These are phyloP conservation scores for Scenedesmus sp. DNA, from an alignment of 163 green algal genomes.

Conservation along the genomic window DNA sequence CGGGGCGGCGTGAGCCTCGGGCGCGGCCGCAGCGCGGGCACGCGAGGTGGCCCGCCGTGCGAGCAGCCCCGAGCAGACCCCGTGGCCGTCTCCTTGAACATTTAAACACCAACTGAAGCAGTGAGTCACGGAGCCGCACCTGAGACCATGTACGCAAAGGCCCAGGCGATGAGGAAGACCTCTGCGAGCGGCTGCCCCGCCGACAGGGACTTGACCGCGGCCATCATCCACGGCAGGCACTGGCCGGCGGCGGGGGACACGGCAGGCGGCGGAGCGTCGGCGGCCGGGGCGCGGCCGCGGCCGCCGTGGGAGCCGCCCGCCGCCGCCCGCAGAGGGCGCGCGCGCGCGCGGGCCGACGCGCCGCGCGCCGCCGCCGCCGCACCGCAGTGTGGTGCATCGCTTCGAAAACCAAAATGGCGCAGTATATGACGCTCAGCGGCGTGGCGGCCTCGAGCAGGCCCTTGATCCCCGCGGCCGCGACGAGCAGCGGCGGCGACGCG, in stretches of 20 bases:
- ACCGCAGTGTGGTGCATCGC: slow-evolving; percentile 24
- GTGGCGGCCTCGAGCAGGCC: slow-evolving; percentile 3
- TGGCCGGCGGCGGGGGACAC: background rate
- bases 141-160: slow-evolving; percentile 29
- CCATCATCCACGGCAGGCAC: slow-evolving; percentile 31
- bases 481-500: background rate
- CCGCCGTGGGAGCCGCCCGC: no score
- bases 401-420: slow-evolving; percentile 23
- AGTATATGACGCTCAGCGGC: slow-evolving; percentile 20
- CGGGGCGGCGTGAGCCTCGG: no score
- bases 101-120: background rate
- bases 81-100: background rate
- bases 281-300: background rate
- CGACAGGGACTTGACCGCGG: slow-evolving; percentile 18
- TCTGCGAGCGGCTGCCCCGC: slow-evolving; percentile 20
- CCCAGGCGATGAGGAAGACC: slow-evolving; percentile 44
- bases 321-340: no score
- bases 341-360: no score
- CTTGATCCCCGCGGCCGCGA: background rate
- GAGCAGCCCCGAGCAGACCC: no score
- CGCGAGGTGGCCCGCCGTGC: no score
- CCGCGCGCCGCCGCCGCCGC: no score
- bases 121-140: background rate
- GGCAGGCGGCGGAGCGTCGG: background rate
- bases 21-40: no score